These are phyloP conservation scores for Bretschneidera sinensis DNA, from an alignment of 345 rosid genomes.

Conservation along the genomic window DNA sequence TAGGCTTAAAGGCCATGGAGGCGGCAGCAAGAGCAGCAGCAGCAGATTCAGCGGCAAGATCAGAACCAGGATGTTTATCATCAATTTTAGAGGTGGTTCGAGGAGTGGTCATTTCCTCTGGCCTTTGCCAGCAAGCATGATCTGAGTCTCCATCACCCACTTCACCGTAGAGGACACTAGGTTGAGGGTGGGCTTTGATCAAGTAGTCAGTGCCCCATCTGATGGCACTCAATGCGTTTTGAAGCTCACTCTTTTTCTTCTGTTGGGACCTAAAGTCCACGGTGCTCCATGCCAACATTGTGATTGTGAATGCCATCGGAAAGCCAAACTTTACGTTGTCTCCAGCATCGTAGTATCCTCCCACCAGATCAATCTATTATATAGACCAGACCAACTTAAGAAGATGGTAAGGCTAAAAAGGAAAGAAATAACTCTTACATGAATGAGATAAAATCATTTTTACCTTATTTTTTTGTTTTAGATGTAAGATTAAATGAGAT, in stretches of 20 bases:
- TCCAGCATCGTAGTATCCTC: conserved; percentile 79
- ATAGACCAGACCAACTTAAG: too few species aligned
- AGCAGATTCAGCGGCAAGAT: conserved; percentile 61
- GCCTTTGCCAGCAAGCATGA: conserved; percentile 68
- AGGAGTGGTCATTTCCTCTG: conserved; percentile 70
- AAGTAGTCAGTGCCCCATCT: conserved; percentile 74
- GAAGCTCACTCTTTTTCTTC: background rate
- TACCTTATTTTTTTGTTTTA: too few species aligned
- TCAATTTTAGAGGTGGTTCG: conserved; percentile 38
- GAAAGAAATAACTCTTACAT: too few species aligned
- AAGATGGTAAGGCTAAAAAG: background rate
- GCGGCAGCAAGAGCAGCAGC: too few species aligned
- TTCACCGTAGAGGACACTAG: conserved; percentile 47
- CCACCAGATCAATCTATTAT: conserved; percentile 55
- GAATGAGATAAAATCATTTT: too few species aligned
- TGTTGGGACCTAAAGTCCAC: conserved; percentile 45
- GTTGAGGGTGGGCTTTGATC: conserved; percentile 53
- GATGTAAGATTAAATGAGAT: too few species aligned
- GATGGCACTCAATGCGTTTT: conserved; percentile 41
- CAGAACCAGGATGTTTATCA: conserved; percentile 56
- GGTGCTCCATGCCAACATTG: conserved; percentile 68
- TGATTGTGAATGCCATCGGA: conserved; percentile 69
- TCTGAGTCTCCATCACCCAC: conserved; percentile 57
- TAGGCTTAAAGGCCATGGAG: conserved; percentile 40
- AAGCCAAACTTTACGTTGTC: conserved; percentile 81